Evolutionary conservation across 1,284 basidiomycete species (phyloP).

Genomic region (Ustilago xerochloae): DNA sequence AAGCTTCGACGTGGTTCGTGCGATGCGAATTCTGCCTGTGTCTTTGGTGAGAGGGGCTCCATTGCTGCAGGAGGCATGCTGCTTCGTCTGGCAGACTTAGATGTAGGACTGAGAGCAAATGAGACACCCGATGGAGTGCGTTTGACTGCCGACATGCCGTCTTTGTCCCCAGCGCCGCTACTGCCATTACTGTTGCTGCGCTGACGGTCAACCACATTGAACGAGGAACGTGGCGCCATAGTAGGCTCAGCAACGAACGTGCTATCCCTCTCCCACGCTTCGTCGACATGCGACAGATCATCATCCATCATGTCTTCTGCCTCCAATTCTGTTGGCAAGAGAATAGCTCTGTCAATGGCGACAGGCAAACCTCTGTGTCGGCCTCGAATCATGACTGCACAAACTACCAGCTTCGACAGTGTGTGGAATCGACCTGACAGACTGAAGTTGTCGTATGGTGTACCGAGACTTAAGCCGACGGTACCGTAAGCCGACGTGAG

Average conservation of each 20-base stretch:
- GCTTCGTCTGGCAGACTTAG: constrained; percentile 11
- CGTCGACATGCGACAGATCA: constrained; percentile 34
- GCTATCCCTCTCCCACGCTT: constrained; percentile 36
- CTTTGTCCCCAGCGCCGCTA: background rate
- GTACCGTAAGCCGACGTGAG: constrained; percentile 78
- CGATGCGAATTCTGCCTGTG: constrained; percentile 4
- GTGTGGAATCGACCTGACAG: constrained; percentile 81
- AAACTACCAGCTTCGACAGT: constrained; percentile 85
- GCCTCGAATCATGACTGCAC: constrained; percentile 87
- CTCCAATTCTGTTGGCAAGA: constrained; percentile 67
- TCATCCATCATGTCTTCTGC: constrained; percentile 55
- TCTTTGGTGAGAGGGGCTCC: constrained; percentile 21
- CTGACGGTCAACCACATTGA: constrained; percentile 12
- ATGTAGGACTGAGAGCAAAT: constrained; percentile 22
- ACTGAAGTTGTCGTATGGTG: constrained; percentile 75
- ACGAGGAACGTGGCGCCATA: constrained; percentile 6
- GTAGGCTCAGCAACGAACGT: constrained; percentile 20
- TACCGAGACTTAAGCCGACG: constrained; percentile 74
- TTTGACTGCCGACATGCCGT: constrained; percentile 11
- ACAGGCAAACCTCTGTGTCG: constrained; percentile 81
- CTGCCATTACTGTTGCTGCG: constrained; percentile 21
- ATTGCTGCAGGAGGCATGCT: constrained; percentile 21
- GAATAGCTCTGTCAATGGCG: constrained; percentile 83
- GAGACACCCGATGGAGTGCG: constrained; percentile 33
- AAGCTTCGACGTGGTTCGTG: constrained; percentile 31